Evolutionary conservation across 2,329 filamentous ascomycete species (phyloP), one percentile per base, ranked within the genome.

Genomic region (Didymella lethalis): DNA sequence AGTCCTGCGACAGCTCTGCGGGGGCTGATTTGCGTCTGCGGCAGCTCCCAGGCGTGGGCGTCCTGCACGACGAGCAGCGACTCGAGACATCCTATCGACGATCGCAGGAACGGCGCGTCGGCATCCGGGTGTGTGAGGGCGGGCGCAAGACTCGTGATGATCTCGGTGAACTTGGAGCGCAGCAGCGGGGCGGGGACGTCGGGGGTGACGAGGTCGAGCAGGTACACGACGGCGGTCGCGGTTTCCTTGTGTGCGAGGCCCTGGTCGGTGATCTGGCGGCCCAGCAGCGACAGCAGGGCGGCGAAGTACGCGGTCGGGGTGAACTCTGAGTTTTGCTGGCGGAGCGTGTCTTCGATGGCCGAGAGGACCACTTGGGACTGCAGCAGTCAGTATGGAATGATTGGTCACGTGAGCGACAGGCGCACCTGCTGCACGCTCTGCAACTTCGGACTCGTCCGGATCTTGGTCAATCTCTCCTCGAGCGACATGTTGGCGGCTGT

Each of bases 251-350:
- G 94, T 54, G 90, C 82, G 54, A 87, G 86, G 50, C 87, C 89
- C 56, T 84, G 80, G 64, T 81, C 78, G 38, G 84, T 86, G 53
- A 90, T 85, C 28, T 92, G 89, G 79, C 96, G 91, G 69, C 88
- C 86, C 3, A 99, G 86, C 3, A 99, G 85, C 36, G 93, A 92
- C 45, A 99, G 85, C 5, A 99, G 87, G n/a, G 95, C 93, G 16
- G 93, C 93, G 75, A 98, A 97, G 80, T 98, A 99, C 61, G 90
- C 92, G 16, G 95, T 97, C 25, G 95, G 86, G 1, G 92, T 93
- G 59, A 89, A 85, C 57, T 92, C 87, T 57, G 91, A 89, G 72
- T 94, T 91, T 77, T 97, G 92, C 71, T 94, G 91, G 76, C 90
- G 89, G 59, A 99, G 87, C 41, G 93, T 97, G 69, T 96, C 90